Evolutionary conservation across 805 yeast species (phyloP).

Genomic region (Nematodospora valgi): DNA sequence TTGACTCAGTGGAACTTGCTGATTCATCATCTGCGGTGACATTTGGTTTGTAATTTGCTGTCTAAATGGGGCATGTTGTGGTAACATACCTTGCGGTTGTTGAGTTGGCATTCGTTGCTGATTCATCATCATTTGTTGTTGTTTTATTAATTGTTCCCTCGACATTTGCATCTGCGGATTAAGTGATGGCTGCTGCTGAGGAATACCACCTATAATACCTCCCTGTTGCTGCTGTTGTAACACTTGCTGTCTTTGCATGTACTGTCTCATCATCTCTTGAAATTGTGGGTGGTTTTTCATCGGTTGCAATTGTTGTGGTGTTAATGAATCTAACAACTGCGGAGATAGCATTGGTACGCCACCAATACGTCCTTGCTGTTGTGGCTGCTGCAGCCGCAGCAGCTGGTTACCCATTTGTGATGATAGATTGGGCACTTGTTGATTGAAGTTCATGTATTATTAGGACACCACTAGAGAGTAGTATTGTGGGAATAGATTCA

Average conservation of each 20-base stretch:
- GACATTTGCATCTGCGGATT: conserved; percentile 3
- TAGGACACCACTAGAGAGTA: too few species aligned
- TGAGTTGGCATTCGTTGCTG: conserved; percentile 6
- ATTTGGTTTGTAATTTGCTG: conserved; percentile 4
- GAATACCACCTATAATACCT: not conserved
- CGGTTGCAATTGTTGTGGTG: conserved; percentile 43
- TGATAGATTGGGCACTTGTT: conserved; percentile 5
- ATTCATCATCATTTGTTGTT: conserved; percentile 8
- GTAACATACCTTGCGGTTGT: conserved; percentile 6
- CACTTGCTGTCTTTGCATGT: conserved; percentile 33
- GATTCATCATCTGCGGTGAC: conserved; percentile 2
- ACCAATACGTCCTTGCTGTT: conserved; percentile 3
- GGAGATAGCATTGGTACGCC: conserved; percentile 18
- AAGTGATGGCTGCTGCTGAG: conserved; percentile 15
- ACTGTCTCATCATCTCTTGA: conserved; percentile 37
- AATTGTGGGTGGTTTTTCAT: conserved; percentile 41
- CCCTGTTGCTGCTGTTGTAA: conserved; percentile 31
- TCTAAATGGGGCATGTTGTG: conserved; percentile 7
- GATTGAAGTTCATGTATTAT: conserved; percentile 14
- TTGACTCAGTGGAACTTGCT: conserved; percentile 5
- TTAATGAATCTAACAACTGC: conserved; percentile 26
- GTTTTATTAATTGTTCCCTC: conserved; percentile 8
- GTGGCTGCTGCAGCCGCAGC: conserved; percentile 8
- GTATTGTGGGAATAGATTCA: not conserved
- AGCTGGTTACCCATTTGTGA: conserved; percentile 7